Evolutionary conservation across 2,329 filamentous ascomycete species (phyloP).

Genomic region (Colletotrichum tamarilloi): DNA sequence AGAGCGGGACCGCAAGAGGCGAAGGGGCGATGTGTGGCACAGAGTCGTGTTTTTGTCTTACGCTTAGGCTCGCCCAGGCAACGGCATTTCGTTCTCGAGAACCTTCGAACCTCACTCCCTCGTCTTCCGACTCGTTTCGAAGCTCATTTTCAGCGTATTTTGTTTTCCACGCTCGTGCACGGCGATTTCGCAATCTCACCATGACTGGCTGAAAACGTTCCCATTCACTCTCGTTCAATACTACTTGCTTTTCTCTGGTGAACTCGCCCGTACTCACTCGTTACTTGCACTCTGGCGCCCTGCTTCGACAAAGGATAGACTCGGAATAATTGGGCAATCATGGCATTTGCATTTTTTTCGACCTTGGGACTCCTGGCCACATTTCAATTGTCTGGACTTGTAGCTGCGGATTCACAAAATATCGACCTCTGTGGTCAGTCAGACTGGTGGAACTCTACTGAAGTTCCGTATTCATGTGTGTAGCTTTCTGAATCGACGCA

Average conservation of each 20-base stretch:
- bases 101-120: background rate
- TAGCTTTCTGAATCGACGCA: background rate
- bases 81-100: background rate
- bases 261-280: background rate
- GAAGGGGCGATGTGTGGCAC: background rate
- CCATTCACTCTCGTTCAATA: background rate
- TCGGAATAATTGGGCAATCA: background rate
- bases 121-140: background rate
- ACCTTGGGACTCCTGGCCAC: constrained; percentile 2
- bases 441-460: constrained; percentile 33
- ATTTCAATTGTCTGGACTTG: constrained; percentile 6
- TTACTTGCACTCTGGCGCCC: background rate
- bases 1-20: background rate
- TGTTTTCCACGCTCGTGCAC: background rate
- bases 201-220: background rate
- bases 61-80: background rate
- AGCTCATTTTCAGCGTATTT: background rate
- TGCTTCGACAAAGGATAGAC: background rate
- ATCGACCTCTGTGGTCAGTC: constrained; percentile 31
- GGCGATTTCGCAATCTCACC: background rate
- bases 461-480: constrained; percentile 33
- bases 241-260: background rate
- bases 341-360: background rate
- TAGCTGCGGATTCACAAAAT: constrained; percentile 9
- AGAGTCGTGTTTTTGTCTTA: background rate